phyloP scores from a whole-genome alignment of 495 filamentous ascomycete genomes.

The Penicillium cinerascens region DNA sequence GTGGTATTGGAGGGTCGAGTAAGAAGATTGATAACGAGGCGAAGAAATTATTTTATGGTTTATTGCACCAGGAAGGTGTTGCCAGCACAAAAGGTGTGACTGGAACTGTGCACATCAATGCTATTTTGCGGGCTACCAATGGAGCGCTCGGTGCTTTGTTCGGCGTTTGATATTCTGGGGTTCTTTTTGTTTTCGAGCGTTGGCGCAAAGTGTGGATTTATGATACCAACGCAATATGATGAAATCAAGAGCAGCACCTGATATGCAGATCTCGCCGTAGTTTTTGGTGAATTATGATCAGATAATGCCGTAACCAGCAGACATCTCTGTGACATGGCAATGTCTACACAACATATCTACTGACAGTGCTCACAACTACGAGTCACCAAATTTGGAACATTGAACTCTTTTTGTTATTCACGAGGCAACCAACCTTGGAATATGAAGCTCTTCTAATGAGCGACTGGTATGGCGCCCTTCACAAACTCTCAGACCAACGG shows the following conservation, averaged over 20 bases:
- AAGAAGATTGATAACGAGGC: conserved; percentile 37
- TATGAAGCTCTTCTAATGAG: background rate
- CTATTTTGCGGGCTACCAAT: conserved; percentile 34
- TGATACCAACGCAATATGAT: conserved; percentile 15
- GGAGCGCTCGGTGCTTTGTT: conserved; percentile 36
- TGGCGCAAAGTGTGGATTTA: conserved; percentile 3
- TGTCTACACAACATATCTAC: too few relatives aligned
- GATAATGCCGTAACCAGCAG: background rate
- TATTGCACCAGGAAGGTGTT: conserved; percentile 28
- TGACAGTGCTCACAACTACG: background rate
- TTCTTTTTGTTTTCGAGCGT: conserved; percentile 9
- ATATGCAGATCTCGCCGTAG: background rate
- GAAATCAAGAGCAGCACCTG: background rate
- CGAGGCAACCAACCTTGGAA: too few relatives aligned
- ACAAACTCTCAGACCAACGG: background rate
- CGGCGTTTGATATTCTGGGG: conserved; percentile 11
- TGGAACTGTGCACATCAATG: conserved; percentile 20
- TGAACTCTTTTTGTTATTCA: background rate
- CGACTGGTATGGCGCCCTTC: background rate
- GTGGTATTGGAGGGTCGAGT: conserved; percentile 7
- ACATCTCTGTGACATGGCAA: too few relatives aligned
- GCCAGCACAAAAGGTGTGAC: conserved; percentile 4
- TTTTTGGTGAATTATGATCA: background rate
- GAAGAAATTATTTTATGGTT: conserved; percentile 38
- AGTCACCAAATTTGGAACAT: background rate